Evolutionary conservation across 78 protist genomes (phyloP).

Genomic region (Speleostelium caveatum): DNA sequence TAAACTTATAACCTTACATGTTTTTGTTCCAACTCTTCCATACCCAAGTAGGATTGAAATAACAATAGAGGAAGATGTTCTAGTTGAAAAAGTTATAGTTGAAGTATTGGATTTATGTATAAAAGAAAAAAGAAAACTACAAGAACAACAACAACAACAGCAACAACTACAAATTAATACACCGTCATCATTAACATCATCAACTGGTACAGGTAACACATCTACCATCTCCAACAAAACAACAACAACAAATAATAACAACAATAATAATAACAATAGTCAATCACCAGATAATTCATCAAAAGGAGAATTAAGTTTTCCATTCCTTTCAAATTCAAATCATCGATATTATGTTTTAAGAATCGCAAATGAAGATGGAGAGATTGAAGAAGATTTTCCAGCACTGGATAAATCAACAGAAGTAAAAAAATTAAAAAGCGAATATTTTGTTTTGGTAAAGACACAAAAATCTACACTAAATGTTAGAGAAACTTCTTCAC

Average conservation of each 20-base stretch:
- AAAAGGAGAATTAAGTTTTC: slow-evolving; percentile 6
- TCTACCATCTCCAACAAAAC: background rate
- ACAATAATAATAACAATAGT: background rate
- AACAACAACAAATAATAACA: background rate
- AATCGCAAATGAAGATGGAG: slow-evolving; percentile 45
- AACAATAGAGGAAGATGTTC: slow-evolving; percentile 34
- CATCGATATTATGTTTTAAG: slow-evolving; percentile 7
- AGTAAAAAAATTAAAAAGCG: slow-evolving; percentile 20
- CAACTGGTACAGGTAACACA: background rate
- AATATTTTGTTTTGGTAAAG: background rate
- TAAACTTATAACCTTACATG: slow-evolving; percentile 7
- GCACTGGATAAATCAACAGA: slow-evolving; percentile 11
- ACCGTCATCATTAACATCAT: background rate
- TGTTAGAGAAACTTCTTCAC: background rate
- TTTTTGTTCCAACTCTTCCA: slow-evolving; percentile 59
- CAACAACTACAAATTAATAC: background rate
- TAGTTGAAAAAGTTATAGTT: slow-evolving; percentile 27
- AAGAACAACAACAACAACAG: background rate
- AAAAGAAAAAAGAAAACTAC: slow-evolving; percentile 33
- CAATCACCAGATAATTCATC: slow-evolving; percentile 3
- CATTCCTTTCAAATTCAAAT: slow-evolving; percentile 14
- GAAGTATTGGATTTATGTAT: slow-evolving; percentile 56
- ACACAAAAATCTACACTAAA: too few relatives aligned
- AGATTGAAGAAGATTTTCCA: slow-evolving; percentile 9
- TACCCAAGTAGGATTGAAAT: slow-evolving; percentile 31